These are phyloP conservation scores for Neotropicomus parvogracilis DNA, from an alignment of 1,284 basidiomycete genomes.

Conservation along the genomic window DNA sequence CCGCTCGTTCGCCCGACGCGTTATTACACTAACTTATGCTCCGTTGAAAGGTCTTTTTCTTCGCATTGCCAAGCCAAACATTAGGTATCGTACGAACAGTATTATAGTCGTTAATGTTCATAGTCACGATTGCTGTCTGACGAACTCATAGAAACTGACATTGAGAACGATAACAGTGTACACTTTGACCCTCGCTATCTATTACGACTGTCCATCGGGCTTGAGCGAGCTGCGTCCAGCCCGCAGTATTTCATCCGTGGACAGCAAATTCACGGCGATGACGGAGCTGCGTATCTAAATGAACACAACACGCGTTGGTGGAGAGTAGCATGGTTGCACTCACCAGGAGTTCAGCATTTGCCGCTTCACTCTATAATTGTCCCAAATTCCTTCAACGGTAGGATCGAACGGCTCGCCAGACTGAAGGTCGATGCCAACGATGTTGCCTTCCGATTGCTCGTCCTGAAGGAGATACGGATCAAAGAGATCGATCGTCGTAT, in stretches of 20 bases:
- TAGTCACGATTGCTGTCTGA: constrained; percentile 23
- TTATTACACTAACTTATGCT: constrained; percentile 31
- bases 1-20: constrained; percentile 21
- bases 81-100: constrained; percentile 30
- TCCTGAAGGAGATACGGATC: constrained; percentile 51
- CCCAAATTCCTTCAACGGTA: constrained; percentile 94
- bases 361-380: constrained; percentile 97
- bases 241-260: constrained; percentile 93
- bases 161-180: constrained; percentile 23
- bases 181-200: constrained; percentile 22
- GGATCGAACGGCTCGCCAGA: constrained; percentile 98
- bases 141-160: constrained; percentile 16
- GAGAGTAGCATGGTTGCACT: constrained; percentile 27
- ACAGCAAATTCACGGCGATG: constrained; percentile 93
- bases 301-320: constrained; percentile 21
- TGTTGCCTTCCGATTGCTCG: constrained; percentile 87
- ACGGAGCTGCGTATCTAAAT: constrained; percentile 68
- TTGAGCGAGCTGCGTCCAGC: constrained; percentile 90
- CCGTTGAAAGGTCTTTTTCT: constrained; percentile 9
- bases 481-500: constrained; percentile 12
- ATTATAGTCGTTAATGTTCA: constrained; percentile 33
- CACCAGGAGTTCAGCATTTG: constrained; percentile 98
- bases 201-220: constrained; percentile 67
- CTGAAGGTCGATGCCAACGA: constrained; percentile 88
- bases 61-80: constrained; percentile 10